Base-by-base conservation (phyloP, 805 yeast genomes). In the Candida ovalis region DNA sequence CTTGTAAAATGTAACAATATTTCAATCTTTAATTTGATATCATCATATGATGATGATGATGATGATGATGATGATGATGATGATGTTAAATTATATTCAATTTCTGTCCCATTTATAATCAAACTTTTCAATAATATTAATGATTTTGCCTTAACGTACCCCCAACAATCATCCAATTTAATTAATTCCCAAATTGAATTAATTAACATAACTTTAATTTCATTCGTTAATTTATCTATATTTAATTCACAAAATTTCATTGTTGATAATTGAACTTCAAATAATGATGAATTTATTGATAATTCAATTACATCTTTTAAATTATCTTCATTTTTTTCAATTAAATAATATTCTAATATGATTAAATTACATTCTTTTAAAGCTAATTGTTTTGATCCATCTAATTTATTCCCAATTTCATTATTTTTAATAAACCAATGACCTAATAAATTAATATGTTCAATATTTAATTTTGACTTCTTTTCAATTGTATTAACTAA, bases 381-480 rank as follows among this genome's bases (percentile, higher is more conserved):
- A 17, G 78, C 70, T 18, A 81, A 58, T 50, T 80, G 82, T 46
- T 71, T 73, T 9, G 77, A 67, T 2, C 86, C 86, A 59, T 78
- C 73, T 17, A 74, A 55, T 21, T 59, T 55, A 5, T 21, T 28
- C 3, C 42, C 42, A 3, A 70, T 61, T 0, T 55, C 42, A 42
- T 62, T 61, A n/a, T 72, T 64, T 0, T 52, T 42, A 3, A 70
- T 48, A 37, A 78, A 72, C 58, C 72, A 71, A 4, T 53, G 50
- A 1, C 68, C 70, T 21, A 80, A 50, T 6, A 49, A 35, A 4
- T 49, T 28, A 0, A 66, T 39, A 8, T 57, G 49, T 1, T 27
- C 28, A 1, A n/a, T 17, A 13, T 55, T 53, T 8, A 49, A 37
- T 1, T 33, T 24, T 13, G 18, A 23, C 12, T 39, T 39, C 5